Evolutionary conservation across 495 filamentous ascomycete genomes (phyloP).

Genomic region (Neurospora africana): DNA sequence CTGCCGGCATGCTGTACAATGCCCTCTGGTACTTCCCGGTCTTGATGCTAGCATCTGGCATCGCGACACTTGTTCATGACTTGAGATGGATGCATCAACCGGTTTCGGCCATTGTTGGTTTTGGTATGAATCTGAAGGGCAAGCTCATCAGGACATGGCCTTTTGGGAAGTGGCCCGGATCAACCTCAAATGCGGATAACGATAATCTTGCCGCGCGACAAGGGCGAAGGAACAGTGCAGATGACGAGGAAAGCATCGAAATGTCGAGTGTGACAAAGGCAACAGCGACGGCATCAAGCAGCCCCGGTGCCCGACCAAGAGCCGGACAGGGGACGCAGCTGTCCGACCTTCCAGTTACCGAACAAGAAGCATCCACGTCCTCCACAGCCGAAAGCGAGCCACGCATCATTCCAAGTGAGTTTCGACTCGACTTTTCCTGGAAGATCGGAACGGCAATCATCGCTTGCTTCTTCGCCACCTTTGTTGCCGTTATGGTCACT

Average conservation of each 20-base stretch:
- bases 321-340: neutral
- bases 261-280: neutral
- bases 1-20: slow-evolving; percentile 64
- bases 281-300: neutral
- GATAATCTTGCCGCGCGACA: neutral
- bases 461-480: slow-evolving; percentile 44
- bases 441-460: slow-evolving; percentile 40
- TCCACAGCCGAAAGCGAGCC: slow-evolving; percentile 20
- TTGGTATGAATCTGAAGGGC: neutral
- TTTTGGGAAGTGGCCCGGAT: neutral
- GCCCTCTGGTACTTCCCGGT: slow-evolving; percentile 77
- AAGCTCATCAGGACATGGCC: neutral
- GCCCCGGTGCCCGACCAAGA: neutral
- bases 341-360: slow-evolving; percentile 8
- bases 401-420: slow-evolving; percentile 30
- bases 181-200: neutral
- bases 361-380: slow-evolving; percentile 2
- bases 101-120: neutral
- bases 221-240: neutral
- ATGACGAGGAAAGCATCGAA: neutral
- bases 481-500: slow-evolving; percentile 51
- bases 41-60: slow-evolving; percentile 49
- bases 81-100: slow-evolving; percentile 37
- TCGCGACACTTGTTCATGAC: slow-evolving; percentile 52
- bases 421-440: slow-evolving; percentile 33